phyloP scores from a whole-genome alignment of 2,329 filamentous ascomycete genomes.

The Arthrobotrys conoides region DNA sequence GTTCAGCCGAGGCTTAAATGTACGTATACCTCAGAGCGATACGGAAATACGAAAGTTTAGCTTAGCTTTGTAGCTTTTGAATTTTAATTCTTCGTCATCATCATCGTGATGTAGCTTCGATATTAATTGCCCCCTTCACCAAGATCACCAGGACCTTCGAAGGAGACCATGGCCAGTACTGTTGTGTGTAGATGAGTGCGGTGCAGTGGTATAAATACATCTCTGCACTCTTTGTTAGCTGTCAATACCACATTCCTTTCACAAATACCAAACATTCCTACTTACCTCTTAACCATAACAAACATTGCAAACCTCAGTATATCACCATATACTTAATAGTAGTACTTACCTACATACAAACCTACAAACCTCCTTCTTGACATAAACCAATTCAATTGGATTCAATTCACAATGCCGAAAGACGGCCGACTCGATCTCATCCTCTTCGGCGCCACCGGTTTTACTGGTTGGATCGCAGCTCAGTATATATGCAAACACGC shows the following conservation, averaged over 20 bases:
- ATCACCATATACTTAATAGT: too few relatives aligned
- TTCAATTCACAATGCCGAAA: slow-evolving; percentile 38
- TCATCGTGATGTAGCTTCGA: too few relatives aligned
- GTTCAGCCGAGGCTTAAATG: slow-evolving; percentile 41
- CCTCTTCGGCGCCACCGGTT: slow-evolving; percentile 80
- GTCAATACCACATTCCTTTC: slow-evolving; percentile 5
- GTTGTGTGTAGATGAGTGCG: not conserved
- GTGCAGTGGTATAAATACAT: not conserved
- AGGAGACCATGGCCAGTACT: not conserved
- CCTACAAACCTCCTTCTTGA: not conserved
- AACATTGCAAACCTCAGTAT: too few relatives aligned
- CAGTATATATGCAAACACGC: slow-evolving; percentile 80
- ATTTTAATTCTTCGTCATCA: too few relatives aligned
- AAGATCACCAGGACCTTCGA: not conserved
- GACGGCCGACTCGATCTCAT: slow-evolving; percentile 71
- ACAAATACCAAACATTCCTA: not conserved
- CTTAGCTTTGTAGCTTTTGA: not conserved
- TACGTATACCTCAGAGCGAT: slow-evolving; percentile 1
- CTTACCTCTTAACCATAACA: too few relatives aligned
- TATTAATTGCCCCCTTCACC: not conserved
- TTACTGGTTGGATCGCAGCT: slow-evolving; percentile 83
- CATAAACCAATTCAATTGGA: not conserved
- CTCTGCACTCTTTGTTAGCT: not conserved
- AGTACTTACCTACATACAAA: too few relatives aligned
- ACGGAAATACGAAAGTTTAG: not conserved